These are phyloP conservation scores for Neocatenulostroma microsporum DNA, from an alignment of 2,329 filamentous ascomycete genomes.

Conservation along the genomic window DNA sequence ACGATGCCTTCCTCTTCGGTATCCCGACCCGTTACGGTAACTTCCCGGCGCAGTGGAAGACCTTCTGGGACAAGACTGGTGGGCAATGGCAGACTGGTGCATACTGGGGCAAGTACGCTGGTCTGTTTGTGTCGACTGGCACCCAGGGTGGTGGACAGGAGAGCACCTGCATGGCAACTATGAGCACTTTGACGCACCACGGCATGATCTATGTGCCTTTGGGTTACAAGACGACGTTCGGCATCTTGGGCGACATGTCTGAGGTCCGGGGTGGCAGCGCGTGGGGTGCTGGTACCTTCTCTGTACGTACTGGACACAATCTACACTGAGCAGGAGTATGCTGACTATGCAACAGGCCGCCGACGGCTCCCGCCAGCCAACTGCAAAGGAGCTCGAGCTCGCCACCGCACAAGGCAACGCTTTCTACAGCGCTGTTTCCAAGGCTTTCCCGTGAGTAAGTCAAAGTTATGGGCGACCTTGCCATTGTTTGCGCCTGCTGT, in stretches of 20 bases:
- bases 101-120: conserved; percentile 70
- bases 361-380: conserved; percentile 80
- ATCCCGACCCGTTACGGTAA: conserved; percentile 96
- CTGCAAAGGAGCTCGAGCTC: conserved; percentile 64
- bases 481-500: too few species aligned
- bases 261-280: conserved; percentile 81
- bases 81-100: conserved; percentile 71
- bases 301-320: conserved; percentile 33
- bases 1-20: conserved; percentile 84
- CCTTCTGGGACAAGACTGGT: conserved; percentile 85
- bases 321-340: too few species aligned
- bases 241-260: conserved; percentile 57
- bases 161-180: conserved; percentile 67
- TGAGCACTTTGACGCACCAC: conserved; percentile 87
- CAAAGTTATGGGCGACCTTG: too few species aligned
- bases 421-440: conserved; percentile 71
- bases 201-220: conserved; percentile 95
- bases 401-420: conserved; percentile 74
- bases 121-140: conserved; percentile 83
- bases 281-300: conserved; percentile 92
- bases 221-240: conserved; percentile 77
- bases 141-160: conserved; percentile 87
- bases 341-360: conserved; percentile 36
- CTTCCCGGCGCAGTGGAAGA: conserved; percentile 93
- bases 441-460: conserved; percentile 72